Percentiles rank a stretch among this genome's conserved stretches.
Evolutionary conservation across 2,329 filamentous ascomycete genomes (phyloP).

Genomic region (Bipolaris zeicola): DNA sequence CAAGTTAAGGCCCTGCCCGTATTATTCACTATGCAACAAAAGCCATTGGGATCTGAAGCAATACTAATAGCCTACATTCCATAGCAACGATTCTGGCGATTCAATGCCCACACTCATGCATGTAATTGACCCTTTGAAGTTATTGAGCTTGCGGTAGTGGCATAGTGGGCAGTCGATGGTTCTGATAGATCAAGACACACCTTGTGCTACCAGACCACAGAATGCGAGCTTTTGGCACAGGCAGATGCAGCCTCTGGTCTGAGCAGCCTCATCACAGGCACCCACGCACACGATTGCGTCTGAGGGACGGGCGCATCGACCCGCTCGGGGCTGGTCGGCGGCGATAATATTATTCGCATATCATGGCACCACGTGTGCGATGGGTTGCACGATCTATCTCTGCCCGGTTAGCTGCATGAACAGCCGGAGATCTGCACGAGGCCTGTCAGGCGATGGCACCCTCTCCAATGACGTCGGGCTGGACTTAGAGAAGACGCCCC

Average conservation of each 20-base stretch:
- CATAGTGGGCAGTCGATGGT: no score
- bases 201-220: not conserved
- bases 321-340: not conserved
- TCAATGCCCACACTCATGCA: no score
- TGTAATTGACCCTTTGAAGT: no score
- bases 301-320: not conserved
- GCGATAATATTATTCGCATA: constrained; percentile 8
- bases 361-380: constrained; percentile 18
- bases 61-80: no score
- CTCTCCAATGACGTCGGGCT: constrained; percentile 15
- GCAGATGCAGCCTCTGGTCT: not conserved
- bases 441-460: constrained; percentile 15
- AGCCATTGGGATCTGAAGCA: no score
- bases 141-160: no score
- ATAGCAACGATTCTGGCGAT: no score
- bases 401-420: constrained; percentile 21
- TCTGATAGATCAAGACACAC: not conserved
- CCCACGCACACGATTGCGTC: not conserved
- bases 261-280: not conserved
- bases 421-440: constrained; percentile 20
- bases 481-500: constrained; percentile 2
- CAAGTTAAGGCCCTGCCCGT: no score
- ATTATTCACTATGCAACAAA: no score
- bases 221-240: not conserved
- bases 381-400: constrained; percentile 21